phyloP scores from a whole-genome alignment of 352 stramenopile genomes.

The Phytophthora pseudosyringae region DNA sequence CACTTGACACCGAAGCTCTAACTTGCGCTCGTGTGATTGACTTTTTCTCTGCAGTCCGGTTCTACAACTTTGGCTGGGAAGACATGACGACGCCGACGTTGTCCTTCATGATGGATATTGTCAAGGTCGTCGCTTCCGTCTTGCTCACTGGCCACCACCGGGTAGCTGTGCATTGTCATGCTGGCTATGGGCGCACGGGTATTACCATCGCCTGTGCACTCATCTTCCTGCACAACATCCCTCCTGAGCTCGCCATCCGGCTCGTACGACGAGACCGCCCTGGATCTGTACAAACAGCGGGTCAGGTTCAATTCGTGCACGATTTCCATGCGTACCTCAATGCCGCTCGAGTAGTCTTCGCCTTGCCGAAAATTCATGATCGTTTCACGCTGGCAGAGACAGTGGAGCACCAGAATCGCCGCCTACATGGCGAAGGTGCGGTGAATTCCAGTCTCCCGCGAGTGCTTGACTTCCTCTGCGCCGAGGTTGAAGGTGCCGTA shows the following conservation, averaged over 20 bases:
- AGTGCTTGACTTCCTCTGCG: constrained; percentile 69
- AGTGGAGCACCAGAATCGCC: constrained; percentile 75
- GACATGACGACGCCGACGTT: constrained; percentile 92
- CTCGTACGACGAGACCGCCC: constrained; percentile 78
- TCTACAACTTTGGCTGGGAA: constrained; percentile 93
- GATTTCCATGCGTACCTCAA: constrained; percentile 83
- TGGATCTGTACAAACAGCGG: constrained; percentile 80
- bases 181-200: constrained; percentile 87
- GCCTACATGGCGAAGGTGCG: constrained; percentile 53
- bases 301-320: constrained; percentile 75
- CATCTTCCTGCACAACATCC: constrained; percentile 85
- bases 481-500: constrained; percentile 46
- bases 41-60: constrained; percentile 61
- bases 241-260: constrained; percentile 66
- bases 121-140: constrained; percentile 83
- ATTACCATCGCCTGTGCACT: constrained; percentile 88
- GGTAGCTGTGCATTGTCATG: constrained; percentile 90
- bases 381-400: constrained; percentile 67
- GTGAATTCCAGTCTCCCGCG: constrained; percentile 49
- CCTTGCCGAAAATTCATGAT: constrained; percentile 75
- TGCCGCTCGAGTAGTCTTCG: constrained; percentile 72
- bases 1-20: too few relatives aligned
- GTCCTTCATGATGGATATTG: constrained; percentile 88
- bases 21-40: not conserved
- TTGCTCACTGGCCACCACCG: constrained; percentile 70